Percentiles rank a stretch among this genome's conserved stretches.
These are phyloP conservation scores for Acer yangbiense DNA, from an alignment of 345 rosid genomes.

Conservation along the genomic window DNA sequence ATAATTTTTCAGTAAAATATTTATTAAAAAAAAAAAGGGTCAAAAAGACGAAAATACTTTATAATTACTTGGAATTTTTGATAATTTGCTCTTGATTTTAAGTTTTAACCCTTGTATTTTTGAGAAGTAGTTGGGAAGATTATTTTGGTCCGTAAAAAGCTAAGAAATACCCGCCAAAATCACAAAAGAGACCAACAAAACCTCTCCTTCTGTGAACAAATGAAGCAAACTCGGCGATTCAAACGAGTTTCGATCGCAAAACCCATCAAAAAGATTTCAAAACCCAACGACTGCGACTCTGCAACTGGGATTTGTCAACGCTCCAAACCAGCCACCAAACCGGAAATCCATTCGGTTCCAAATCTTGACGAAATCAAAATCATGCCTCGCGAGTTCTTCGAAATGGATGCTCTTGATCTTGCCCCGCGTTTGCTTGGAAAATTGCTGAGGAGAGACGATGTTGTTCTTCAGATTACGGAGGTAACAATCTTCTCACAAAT, in stretches of 20 bases:
- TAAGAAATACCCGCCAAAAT: slow-evolving; percentile 18
- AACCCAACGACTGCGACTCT: slow-evolving; percentile 1
- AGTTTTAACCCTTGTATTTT: too few relatives aligned
- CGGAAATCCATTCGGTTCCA: slow-evolving; percentile 12
- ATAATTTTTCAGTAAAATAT: too few relatives aligned
- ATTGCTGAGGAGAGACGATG: slow-evolving; percentile 71
- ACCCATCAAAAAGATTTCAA: slow-evolving; percentile 13
- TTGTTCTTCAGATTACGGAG: slow-evolving; percentile 87
- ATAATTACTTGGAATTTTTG: too few relatives aligned
- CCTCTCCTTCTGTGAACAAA: neutral
- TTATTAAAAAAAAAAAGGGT: too few relatives aligned
- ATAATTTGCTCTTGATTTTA: too few relatives aligned
- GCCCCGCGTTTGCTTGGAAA: slow-evolving; percentile 96
- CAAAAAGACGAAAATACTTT: too few relatives aligned
- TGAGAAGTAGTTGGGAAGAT: too few relatives aligned
- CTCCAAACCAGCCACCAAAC: slow-evolving; percentile 15
- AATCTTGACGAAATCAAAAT: slow-evolving; percentile 35
- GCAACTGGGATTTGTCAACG: slow-evolving; percentile 24
- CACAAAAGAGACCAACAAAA: neutral
- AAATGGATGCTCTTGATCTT: slow-evolving; percentile 80
- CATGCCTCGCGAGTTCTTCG: slow-evolving; percentile 69
- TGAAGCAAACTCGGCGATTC: slow-evolving; percentile 36
- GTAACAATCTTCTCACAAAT: slow-evolving; percentile 28
- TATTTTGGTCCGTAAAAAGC: neutral
- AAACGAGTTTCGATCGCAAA: slow-evolving; percentile 31